Evolutionary conservation across 768 basidiomycete genomes (phyloP).

Genomic region (Hygrocybe punicea): DNA sequence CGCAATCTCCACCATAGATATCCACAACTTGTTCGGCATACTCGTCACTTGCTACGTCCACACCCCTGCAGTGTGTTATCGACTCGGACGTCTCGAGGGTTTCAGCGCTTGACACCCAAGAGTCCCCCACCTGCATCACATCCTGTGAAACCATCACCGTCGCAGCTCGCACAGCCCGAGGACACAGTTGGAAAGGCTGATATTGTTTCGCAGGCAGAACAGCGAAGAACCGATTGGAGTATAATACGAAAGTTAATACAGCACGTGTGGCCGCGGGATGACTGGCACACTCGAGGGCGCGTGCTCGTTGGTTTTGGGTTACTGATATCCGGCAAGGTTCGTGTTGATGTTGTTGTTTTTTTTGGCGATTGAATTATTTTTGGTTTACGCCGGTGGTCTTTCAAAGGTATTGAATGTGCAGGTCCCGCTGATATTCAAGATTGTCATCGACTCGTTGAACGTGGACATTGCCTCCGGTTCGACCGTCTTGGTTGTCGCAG

Average conservation of each 20-base stretch:
- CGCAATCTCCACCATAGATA: no score
- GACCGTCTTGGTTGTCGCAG: conserved; percentile 89
- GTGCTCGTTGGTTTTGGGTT: conserved; percentile 81
- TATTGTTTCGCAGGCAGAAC: conserved; percentile 37
- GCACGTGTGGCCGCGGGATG: conserved; percentile 90
- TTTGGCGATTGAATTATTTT: conserved; percentile 1
- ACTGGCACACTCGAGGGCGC: conserved; percentile 76
- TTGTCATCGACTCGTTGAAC: conserved; percentile 85
- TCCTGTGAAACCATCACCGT: background rate
- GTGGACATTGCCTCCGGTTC: conserved; percentile 67
- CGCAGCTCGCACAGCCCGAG: no score
- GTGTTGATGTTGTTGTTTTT: conserved; percentile 13
- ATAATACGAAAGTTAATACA: conserved; percentile 79
- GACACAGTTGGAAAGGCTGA: background rate
- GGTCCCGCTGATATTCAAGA: conserved; percentile 95
- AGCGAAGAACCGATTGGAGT: conserved; percentile 79
- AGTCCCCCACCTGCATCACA: background rate
- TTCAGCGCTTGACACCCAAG: background rate
- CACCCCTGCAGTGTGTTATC: no score
- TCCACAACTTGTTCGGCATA: no score
- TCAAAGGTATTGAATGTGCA: conserved; percentile 88
- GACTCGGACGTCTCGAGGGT: no score
- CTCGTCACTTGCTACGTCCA: no score
- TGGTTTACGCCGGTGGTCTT: background rate
- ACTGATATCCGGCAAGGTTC: conserved; percentile 84